A percentile compares a stretch with the other conserved stretches of the same genome.
These are phyloP conservation scores for Trichoderma atroviride DNA, from an alignment of 2,329 filamentous ascomycete species.

Conservation along the genomic window DNA sequence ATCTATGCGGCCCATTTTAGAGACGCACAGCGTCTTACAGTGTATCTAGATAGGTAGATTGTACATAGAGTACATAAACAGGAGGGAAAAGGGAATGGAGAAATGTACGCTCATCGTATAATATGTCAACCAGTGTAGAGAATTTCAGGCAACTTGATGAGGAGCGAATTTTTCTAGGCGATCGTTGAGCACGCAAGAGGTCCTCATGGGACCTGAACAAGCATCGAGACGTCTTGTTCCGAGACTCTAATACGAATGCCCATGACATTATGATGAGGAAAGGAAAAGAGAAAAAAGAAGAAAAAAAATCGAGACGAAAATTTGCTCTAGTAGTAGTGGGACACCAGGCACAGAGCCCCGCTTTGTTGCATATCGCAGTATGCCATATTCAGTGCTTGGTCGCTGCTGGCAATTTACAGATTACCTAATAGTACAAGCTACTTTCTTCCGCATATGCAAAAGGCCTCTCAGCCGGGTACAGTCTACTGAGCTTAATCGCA, in stretches of 20 bases:
- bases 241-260: constrained; percentile 99
- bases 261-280: constrained; percentile 71
- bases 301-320: constrained; percentile 30
- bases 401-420: background rate
- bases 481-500: background rate
- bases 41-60: constrained; percentile 18
- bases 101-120: constrained; percentile 51
- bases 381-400: background rate
- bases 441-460: background rate
- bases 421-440: background rate
- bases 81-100: background rate
- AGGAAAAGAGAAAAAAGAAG: constrained; percentile 41
- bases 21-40: background rate
- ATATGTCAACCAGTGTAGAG: constrained; percentile 48
- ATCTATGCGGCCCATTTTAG: background rate
- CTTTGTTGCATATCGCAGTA: constrained; percentile 36
- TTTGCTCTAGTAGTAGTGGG: constrained; percentile 28
- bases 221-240: constrained; percentile 85
- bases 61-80: background rate
- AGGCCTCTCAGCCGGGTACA: background rate
- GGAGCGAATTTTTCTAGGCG: constrained; percentile 84
- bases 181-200: constrained; percentile 97
- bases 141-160: constrained; percentile 69
- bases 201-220: constrained; percentile 83
- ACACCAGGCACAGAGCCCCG: constrained; percentile 25